phyloP scores from a whole-genome alignment of 441 rosid genomes.

The Corymbia calophylla region DNA sequence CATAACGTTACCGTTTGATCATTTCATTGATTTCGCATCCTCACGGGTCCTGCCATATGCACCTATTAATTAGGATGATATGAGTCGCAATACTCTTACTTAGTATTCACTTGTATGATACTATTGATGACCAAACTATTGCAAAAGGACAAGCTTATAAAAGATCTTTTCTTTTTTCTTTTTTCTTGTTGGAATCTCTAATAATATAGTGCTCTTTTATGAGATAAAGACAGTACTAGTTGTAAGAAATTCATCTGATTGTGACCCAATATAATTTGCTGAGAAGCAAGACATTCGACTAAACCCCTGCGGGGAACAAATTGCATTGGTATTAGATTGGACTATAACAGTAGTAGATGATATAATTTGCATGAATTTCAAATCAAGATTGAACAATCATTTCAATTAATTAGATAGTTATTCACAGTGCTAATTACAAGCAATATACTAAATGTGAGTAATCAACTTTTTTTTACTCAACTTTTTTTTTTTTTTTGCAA shows the following conservation, averaged over 20 bases:
- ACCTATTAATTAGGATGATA: neutral
- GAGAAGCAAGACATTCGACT: neutral
- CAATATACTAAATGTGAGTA: neutral
- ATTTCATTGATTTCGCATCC: too few species aligned
- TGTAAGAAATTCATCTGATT: neutral
- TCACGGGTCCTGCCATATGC: rapidly evolving
- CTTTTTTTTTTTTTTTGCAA: neutral
- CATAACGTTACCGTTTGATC: too few species aligned
- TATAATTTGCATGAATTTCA: neutral
- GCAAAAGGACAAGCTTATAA: neutral
- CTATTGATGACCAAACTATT: neutral
- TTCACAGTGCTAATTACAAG: neutral
- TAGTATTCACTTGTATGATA: neutral
- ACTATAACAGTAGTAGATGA: neutral
- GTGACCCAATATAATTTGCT: neutral
- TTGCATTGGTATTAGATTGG: neutral
- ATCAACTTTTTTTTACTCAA: neutral
- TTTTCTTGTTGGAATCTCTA: neutral
- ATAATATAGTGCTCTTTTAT: neutral
- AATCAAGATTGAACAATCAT: neutral
- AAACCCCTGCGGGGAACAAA: neutral
- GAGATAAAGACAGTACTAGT: neutral
- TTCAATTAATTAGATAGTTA: rapidly evolving
- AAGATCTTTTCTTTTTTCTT: neutral
- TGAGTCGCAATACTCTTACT: neutral